Conservation (phyloP, 495 filamentous ascomycete species). For the Cryomyces antarcticus region DNA sequence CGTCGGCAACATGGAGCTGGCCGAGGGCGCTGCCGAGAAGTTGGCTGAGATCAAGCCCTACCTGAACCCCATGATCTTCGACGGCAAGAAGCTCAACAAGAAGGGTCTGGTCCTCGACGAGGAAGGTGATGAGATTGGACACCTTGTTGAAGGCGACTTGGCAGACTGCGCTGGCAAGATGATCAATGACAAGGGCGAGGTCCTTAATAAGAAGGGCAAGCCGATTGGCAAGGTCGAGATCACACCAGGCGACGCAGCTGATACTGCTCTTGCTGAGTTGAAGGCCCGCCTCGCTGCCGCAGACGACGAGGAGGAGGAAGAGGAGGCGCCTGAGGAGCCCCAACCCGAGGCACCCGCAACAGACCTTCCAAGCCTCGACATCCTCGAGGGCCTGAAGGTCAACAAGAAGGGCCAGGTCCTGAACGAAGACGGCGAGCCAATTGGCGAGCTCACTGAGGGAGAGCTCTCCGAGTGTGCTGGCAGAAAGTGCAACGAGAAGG, state of each 20-base stretch:
- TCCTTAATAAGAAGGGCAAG: slow-evolving; percentile 28
- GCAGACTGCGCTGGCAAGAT: slow-evolving; percentile 28
- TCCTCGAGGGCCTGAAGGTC: slow-evolving; percentile 23
- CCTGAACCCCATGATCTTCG: slow-evolving; percentile 27
- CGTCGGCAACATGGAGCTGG: slow-evolving; percentile 31
- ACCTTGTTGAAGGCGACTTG: slow-evolving; percentile 28
- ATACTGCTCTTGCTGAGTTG: slow-evolving; percentile 26
- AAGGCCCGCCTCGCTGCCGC: slow-evolving; percentile 26
- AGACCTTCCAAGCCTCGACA: slow-evolving; percentile 17
- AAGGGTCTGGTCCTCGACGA: slow-evolving; percentile 34
- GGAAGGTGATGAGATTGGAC: slow-evolving; percentile 30
- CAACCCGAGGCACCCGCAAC: slow-evolving; percentile 6
- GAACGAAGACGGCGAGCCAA: slow-evolving; percentile 30
- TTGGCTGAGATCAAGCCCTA: slow-evolving; percentile 16
- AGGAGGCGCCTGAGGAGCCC: slow-evolving; percentile 7
- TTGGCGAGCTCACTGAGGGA: slow-evolving; percentile 28
- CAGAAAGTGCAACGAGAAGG: slow-evolving; percentile 32
- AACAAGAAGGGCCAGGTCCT: slow-evolving; percentile 26
- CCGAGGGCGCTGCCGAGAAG: slow-evolving; percentile 20
- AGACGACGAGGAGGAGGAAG: slow-evolving; percentile 10
- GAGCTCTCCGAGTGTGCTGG: slow-evolving; percentile 25
- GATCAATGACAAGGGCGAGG: slow-evolving; percentile 28
- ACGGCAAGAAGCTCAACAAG: slow-evolving; percentile 32
- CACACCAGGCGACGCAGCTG: slow-evolving; percentile 29
- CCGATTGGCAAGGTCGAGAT: slow-evolving; percentile 29